These are phyloP conservation scores for Aspergillus phoenicis DNA, from an alignment of 2,329 filamentous ascomycete genomes.

Conservation along the genomic window DNA sequence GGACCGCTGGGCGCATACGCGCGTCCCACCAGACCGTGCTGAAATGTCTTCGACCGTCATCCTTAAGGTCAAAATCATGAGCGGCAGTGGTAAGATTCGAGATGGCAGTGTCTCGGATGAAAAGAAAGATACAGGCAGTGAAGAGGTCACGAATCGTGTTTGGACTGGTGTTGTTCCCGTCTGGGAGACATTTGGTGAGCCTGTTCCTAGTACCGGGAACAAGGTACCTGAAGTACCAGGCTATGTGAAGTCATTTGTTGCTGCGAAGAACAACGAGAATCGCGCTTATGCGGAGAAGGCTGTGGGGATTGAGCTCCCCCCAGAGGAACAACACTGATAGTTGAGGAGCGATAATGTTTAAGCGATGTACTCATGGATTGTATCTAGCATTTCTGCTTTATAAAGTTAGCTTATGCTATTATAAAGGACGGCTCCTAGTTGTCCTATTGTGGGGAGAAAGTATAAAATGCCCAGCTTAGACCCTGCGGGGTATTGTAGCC, in stretches of 20 bases:
- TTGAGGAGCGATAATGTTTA: too few species aligned
- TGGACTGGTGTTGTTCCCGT: conserved; percentile 68
- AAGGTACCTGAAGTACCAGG: conserved; percentile 60
- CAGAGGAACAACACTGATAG: conserved; percentile 34
- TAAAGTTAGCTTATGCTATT: too few species aligned
- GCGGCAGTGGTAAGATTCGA: conserved; percentile 75
- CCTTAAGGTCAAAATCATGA: conserved; percentile 67
- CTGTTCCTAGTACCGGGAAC: conserved; percentile 64
- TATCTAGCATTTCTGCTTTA: too few species aligned
- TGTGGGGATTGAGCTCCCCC: conserved; percentile 29
- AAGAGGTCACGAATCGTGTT: conserved; percentile 52
- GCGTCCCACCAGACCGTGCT: conserved; percentile 69
- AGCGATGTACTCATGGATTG: too few species aligned
- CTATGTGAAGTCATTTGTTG: conserved; percentile 61
- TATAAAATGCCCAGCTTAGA: background rate
- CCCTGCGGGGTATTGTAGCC: background rate
- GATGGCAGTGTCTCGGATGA: conserved; percentile 66
- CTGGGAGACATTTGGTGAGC: conserved; percentile 64
- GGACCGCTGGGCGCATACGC: conserved; percentile 67
- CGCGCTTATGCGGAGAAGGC: conserved; percentile 45
- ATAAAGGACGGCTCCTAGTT: too few species aligned
- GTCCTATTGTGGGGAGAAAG: too few species aligned
- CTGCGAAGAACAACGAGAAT: conserved; percentile 51
- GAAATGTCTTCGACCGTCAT: conserved; percentile 78
- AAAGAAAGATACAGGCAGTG: conserved; percentile 54